Evolutionary conservation across 495 filamentous ascomycete species (phyloP), one percentile per base, ranked within the genome.

Genomic region (Baudoinia panamericana): DNA sequence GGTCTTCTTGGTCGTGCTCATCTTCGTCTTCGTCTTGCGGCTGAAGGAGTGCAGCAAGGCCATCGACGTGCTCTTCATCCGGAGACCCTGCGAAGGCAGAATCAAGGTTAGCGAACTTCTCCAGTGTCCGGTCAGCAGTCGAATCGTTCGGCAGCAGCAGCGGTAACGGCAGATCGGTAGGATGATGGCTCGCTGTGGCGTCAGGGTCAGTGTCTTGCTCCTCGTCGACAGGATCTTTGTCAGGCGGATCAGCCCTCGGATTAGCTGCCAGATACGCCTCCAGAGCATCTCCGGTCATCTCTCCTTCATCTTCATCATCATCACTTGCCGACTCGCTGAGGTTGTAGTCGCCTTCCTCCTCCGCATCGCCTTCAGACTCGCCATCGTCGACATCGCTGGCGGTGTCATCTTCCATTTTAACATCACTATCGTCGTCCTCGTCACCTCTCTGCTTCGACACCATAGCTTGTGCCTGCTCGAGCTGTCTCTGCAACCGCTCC

Each of bases 401-500:
- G 16, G 19, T n/a, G 3, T 22, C 36, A 9, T 9, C 15, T 8
- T 27, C 36, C 56, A 61, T 26, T 15, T 17, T 35, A 24, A 55
- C 59, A 30, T 56, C 62, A 18, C 65, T 60, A 37, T 63, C 61
- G 22, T 62, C 63, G 27, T 60, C 62, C 10, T 41, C 57, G 32
- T 60, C 45, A 20, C 52, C 43, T 4, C 43, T 24, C 39, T 52
- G 48, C 30, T 26, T 30, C 16, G 48, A 37, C 12, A 52, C 24
- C 48, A 47, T 46, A 29, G 21, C 19, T 35, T 43, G 39, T n/a
- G 45, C 48, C 33, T 28, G 18, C 48, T 82, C 84, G 33, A 94
- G 77, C 16, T 83, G 83, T 54, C 84, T 73, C 47, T 92, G 83
- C 42, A 94, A 63, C 6, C 81, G 80, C 50, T 83, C 75, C 52